phyloP scores from a whole-genome alignment of 1,284 basidiomycete genomes.

The Ustilago hordei region DNA sequence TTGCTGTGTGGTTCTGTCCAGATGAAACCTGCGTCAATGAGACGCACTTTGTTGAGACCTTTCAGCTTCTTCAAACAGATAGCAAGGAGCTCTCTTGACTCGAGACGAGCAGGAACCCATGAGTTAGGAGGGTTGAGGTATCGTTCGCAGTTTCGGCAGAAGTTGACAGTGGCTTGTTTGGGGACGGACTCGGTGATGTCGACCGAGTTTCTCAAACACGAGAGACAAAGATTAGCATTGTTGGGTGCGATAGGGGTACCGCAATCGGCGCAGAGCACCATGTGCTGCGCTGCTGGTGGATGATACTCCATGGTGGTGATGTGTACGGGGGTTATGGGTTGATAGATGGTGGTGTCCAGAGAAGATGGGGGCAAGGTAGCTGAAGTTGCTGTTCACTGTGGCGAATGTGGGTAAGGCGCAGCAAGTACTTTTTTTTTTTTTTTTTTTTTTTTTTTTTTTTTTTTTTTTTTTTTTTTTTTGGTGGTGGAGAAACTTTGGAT shows the following conservation, averaged over 20 bases:
- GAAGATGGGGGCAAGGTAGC: neutral
- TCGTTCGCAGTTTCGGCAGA: slow-evolving; percentile 94
- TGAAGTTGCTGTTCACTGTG: slow-evolving; percentile 9
- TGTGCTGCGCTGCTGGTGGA: slow-evolving; percentile 61
- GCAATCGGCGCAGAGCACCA: slow-evolving; percentile 71
- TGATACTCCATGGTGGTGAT: slow-evolving; percentile 58
- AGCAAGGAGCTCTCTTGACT: slow-evolving; percentile 88
- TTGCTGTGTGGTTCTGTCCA: slow-evolving; percentile 99
- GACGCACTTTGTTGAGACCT: slow-evolving; percentile 89
- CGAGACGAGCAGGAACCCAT: slow-evolving; percentile 88
- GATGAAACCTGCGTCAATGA: slow-evolving; percentile 97
- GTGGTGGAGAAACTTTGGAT: slow-evolving; percentile 40
- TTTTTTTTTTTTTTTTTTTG: slow-evolving; percentile 24
- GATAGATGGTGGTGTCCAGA: neutral
- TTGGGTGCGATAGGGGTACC: slow-evolving; percentile 95
- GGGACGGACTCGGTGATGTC: slow-evolving; percentile 99
- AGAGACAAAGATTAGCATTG: slow-evolving; percentile 94
- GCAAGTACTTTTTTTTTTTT: slow-evolving; percentile 20
- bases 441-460: slow-evolving; percentile 24
- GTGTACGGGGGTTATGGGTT: neutral
- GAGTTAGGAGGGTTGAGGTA: slow-evolving; percentile 90
- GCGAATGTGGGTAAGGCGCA: slow-evolving; percentile 22
- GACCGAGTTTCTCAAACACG: slow-evolving; percentile 87
- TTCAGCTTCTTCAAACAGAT: slow-evolving; percentile 87
- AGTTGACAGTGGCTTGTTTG: slow-evolving; percentile 94